Conservation (phyloP, 257 asterid species). For the Solanum habrochaites region DNA sequence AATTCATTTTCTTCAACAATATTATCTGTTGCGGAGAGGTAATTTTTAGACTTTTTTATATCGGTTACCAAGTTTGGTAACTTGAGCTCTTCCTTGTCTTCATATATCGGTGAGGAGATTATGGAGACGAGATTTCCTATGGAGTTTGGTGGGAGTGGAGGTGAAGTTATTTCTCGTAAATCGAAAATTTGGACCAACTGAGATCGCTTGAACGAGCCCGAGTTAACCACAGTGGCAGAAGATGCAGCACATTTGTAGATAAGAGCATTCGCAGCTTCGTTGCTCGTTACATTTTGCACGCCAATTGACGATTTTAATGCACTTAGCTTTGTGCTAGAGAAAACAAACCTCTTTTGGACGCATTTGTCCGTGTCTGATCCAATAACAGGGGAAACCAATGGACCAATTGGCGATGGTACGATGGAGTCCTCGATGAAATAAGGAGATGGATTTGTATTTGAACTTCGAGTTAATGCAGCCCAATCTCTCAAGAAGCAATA, state of each 20-base stretch:
- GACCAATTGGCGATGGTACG: neutral
- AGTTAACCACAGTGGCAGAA: neutral
- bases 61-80: neutral
- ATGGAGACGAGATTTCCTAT: too few species aligned
- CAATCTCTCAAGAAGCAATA: neutral
- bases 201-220: neutral
- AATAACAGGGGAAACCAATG: neutral
- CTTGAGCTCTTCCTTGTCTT: too few species aligned
- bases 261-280: neutral
- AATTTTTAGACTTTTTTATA: neutral
- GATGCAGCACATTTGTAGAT: neutral
- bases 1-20: neutral
- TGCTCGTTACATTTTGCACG: neutral
- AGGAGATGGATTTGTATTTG: neutral
- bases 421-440: neutral
- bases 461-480: neutral
- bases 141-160: too few species aligned
- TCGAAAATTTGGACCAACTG: neutral
- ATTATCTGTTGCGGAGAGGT: neutral
- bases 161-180: neutral
- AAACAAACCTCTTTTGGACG: neutral
- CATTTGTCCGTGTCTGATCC: neutral
- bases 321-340: neutral
- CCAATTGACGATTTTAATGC: neutral
- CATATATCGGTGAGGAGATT: too few species aligned